Evolutionary conservation across 192 early-diverging fungal species (phyloP), one percentile per base, ranked within the genome.

Genomic region (Coemansia sp.): DNA sequence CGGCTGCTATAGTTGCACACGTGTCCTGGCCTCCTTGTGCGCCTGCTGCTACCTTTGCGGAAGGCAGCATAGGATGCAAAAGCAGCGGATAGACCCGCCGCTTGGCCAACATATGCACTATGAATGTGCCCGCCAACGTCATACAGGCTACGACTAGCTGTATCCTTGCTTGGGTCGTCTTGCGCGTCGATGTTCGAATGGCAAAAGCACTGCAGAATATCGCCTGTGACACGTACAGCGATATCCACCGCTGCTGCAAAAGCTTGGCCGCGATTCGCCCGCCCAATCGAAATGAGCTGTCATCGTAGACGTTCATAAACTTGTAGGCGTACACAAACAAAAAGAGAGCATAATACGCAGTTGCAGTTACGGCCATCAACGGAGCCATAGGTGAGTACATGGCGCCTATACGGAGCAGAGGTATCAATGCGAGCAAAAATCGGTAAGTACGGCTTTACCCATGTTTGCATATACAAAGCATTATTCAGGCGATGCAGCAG

Each of bases 301-400:
- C 64, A 14, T 66, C 40, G 39, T 66, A 66, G 27, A 66, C 64
- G 32, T 66, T 37, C 51, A 66, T 40, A 46, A 66, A 66, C 64
- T 66, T 56, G 57, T 66, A 66, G 0, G 24, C 45, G 37, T 59
- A 66, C 0, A 59, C 53, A 29, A 40, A 41, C 54, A 40, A 35
- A 36, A 22, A 66, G 15, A 66, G 36, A 0, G 37, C 64, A 59
- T 37, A 66, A 37, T 66, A 59, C 11, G 38, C 24, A 4, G 64
- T 17, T 7, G 54, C 39, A 9, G 42, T 40, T 1, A 66, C 24
- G 17, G 64, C 57, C 64, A 66, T 66, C 20, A 66, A 51, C 19
- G 64, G 64, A 7, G 64, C 64, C 37, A 66, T 49, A 11, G 64
- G 42, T 25, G 64, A 66, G 42, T 66, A 66, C 38, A 66, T 43